Evolutionary conservation across 805 yeast genomes (phyloP).

Genomic region (Sugiyamaella mastotermitis): DNA sequence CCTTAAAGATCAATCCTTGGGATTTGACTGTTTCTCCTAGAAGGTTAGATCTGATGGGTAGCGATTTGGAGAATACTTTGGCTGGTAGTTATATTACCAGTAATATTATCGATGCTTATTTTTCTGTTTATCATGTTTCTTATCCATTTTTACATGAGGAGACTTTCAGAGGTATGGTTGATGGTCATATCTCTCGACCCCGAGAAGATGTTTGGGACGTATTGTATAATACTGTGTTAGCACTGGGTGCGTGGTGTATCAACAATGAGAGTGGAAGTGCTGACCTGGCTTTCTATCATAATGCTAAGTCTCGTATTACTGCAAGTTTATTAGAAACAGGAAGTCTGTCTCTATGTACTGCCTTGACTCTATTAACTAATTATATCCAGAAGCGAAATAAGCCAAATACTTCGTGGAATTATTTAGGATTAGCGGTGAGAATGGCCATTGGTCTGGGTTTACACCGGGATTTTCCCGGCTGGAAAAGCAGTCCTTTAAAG

Average conservation of each 20-base stretch:
- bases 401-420: slow-evolving; percentile 66
- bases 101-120: slow-evolving; percentile 44
- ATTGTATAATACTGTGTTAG: slow-evolving; percentile 50
- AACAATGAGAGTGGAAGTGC: slow-evolving; percentile 47
- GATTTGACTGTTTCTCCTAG: slow-evolving; percentile 16
- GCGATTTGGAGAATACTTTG: background rate
- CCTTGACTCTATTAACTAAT: slow-evolving; percentile 49
- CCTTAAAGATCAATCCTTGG: slow-evolving; percentile 34
- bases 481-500: slow-evolving; percentile 37
- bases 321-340: slow-evolving; percentile 54
- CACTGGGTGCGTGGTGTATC: slow-evolving; percentile 65
- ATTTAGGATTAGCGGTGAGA: slow-evolving; percentile 55
- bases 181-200: slow-evolving; percentile 37
- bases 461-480: slow-evolving; percentile 46
- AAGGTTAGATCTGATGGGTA: background rate
- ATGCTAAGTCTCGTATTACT: slow-evolving; percentile 42
- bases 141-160: slow-evolving; percentile 56
- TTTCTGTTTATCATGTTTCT: slow-evolving; percentile 53
- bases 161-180: slow-evolving; percentile 45
- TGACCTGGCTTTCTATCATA: slow-evolving; percentile 51
- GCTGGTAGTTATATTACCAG: slow-evolving; percentile 19
- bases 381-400: slow-evolving; percentile 61
- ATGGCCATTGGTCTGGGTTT: slow-evolving; percentile 65
- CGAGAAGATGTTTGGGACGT: slow-evolving; percentile 47
- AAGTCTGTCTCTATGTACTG: slow-evolving; percentile 46